Evolutionary conservation across 2,329 filamentous ascomycete genomes (phyloP).

Genomic region (Aphanoascus verrucosus): DNA sequence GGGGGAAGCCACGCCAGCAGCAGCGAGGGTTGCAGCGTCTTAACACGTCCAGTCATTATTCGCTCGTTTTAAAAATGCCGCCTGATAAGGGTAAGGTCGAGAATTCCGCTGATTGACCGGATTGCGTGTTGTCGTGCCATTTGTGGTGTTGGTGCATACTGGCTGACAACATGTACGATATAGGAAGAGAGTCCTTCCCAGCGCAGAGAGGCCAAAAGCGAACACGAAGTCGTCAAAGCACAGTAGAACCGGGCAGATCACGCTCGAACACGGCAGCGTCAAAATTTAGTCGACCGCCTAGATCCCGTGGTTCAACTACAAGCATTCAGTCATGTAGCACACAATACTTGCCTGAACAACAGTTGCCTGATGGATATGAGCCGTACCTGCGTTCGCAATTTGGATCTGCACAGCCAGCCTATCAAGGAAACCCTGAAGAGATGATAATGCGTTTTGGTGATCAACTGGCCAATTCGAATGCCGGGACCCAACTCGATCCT

Average conservation of each 20-base stretch:
- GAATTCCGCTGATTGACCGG: neutral
- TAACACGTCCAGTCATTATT: neutral
- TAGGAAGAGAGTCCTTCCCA: constrained; percentile 17
- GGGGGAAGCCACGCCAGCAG: neutral
- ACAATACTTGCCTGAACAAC: constrained; percentile 35
- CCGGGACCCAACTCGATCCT: constrained; percentile 28
- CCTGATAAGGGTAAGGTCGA: constrained; percentile 25
- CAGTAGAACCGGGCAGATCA: constrained; percentile 32
- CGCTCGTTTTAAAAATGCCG: constrained; percentile 20
- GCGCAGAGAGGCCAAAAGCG: constrained; percentile 31
- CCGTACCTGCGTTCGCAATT: constrained; percentile 32
- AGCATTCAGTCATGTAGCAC: constrained; percentile 40
- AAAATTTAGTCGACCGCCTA: constrained; percentile 32
- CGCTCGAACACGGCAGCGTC: constrained; percentile 34
- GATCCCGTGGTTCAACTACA: constrained; percentile 38
- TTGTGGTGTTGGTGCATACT: neutral
- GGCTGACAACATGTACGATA: constrained; percentile 1
- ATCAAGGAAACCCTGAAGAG: constrained; percentile 34
- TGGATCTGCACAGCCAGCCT: constrained; percentile 27
- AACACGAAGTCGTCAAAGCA: constrained; percentile 32
- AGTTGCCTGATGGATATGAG: constrained; percentile 30
- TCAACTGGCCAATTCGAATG: constrained; percentile 31
- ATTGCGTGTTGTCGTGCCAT: neutral
- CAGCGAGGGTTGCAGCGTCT: neutral
- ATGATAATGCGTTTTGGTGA: constrained; percentile 38